Base-by-base conservation (phyloP, 805 yeast species). In the Monosporozyma unispora region DNA sequence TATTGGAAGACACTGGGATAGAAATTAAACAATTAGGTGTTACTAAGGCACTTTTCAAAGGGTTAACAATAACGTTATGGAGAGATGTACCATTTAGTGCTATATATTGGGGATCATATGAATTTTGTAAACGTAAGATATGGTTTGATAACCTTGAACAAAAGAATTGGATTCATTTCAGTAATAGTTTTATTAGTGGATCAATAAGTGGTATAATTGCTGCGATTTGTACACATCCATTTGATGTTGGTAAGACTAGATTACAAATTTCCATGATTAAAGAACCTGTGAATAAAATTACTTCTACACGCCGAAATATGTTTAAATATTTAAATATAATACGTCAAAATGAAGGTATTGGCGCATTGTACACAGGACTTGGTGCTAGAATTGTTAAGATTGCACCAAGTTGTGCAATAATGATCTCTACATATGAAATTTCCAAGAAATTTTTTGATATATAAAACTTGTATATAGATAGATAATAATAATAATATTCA, bases 61-160 rank as follows among this genome's bases (percentile, higher is more conserved):
- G 99, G 0, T 70, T 93, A 21, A 81, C 84, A 39, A 75, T 93
- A 38, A 93, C 99, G 0, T 73, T 93, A 14, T 91, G 96, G 96
- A 76, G 99, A 67, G 99, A 93, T 64, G 98, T 91, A 0, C 99
- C 99, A 1, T 93, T 93, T 64, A 84, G 95, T 53, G 97, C 95
- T 0, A 81, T 91, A 1, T 93, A 93, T 67, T 93, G 99, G 99
- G 79, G 87, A 10, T 76, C 84, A 4, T 88, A 90, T 58, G 98
- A 90, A 60, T 73, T 63, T 52, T 62, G 72, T 37, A 73, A 74
- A 52, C 55, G 58, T 19, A 57, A 39, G 14, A 22, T 49, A 18
- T 53, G 54, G 56, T 27, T 47, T 1, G 22, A 48, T 11, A 44
- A 47, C 33, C n/a, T 22, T 12, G 29, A 19, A 16, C 6, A 23